Evolutionary conservation across 2,329 filamentous ascomycete species (phyloP).

Genomic region (Nannizziopsis arthrosporioides): DNA sequence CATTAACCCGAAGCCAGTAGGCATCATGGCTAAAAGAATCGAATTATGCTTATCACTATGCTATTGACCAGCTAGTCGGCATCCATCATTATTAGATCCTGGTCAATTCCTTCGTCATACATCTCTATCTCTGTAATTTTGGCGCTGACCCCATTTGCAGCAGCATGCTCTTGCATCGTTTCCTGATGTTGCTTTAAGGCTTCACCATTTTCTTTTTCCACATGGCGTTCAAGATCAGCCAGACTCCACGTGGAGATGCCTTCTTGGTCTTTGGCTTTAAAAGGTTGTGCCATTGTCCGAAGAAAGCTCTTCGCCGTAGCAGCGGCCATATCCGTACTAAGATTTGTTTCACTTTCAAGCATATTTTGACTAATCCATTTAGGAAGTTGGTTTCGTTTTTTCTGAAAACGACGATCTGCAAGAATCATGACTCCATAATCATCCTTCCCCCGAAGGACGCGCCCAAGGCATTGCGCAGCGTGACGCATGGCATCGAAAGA

Average conservation of each 20-base stretch:
- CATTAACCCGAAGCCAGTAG: too few relatives aligned
- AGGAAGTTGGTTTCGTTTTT: conserved; percentile 78
- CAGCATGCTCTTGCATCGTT: conserved; percentile 29
- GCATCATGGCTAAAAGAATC: too few relatives aligned
- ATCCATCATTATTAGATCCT: conserved; percentile 33
- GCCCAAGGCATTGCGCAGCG: conserved; percentile 88
- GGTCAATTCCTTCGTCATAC: conserved; percentile 30
- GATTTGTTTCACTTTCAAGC: conserved; percentile 70
- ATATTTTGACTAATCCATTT: conserved; percentile 94
- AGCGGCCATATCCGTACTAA: conserved; percentile 92
- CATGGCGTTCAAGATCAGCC: conserved; percentile 61
- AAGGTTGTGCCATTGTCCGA: conserved; percentile 82
- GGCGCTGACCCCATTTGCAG: conserved; percentile 17
- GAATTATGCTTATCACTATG: too few relatives aligned
- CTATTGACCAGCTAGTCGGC: conserved; percentile 13
- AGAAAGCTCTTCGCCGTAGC: conserved; percentile 81
- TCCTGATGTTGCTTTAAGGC: conserved; percentile 50
- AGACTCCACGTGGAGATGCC: conserved; percentile 88
- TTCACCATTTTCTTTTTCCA: conserved; percentile 57
- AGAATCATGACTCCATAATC: conserved; percentile 99
- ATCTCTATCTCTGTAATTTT: conserved; percentile 29
- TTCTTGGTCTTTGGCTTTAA: conserved; percentile 70
- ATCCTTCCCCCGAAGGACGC: conserved; percentile 89
- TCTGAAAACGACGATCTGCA: conserved; percentile 83
- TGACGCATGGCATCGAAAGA: conserved; percentile 99